Conservation (phyloP, 2,329 filamentous ascomycete species). For the Lasiodiplodia theobromae region DNA sequence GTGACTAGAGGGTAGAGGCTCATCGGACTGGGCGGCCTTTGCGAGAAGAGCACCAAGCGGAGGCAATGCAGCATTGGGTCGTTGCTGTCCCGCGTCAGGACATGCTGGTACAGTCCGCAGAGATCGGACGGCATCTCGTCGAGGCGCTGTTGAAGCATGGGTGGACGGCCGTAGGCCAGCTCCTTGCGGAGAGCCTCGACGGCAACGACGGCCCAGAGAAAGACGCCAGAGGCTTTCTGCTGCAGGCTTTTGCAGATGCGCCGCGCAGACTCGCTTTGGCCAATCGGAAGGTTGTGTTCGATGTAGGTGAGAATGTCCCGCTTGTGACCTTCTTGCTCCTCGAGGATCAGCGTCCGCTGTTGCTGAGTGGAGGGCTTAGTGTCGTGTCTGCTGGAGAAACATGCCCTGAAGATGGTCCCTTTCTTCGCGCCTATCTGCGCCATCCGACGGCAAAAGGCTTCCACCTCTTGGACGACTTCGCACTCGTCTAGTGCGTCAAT, state of each 20-base stretch:
- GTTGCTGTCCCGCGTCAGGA: constrained; percentile 56
- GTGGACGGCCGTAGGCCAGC: constrained; percentile 40
- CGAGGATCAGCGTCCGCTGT: constrained; percentile 43
- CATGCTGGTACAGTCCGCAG: constrained; percentile 58
- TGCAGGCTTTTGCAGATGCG: constrained; percentile 43
- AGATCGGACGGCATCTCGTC: constrained; percentile 52
- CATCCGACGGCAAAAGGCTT: constrained; percentile 52
- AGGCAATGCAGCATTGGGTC: constrained; percentile 13
- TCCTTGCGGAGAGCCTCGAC: constrained; percentile 56
- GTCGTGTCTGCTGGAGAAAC: constrained; percentile 59
- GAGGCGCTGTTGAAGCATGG: constrained; percentile 44
- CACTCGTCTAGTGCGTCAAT: constrained; percentile 61
- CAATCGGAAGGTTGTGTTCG: constrained; percentile 35
- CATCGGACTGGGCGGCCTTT: background rate
- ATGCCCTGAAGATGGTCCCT: constrained; percentile 41
- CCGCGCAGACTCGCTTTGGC: constrained; percentile 33
- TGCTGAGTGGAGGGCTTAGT: constrained; percentile 49
- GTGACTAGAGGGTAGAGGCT: background rate
- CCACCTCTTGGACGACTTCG: constrained; percentile 53
- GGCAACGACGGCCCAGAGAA: constrained; percentile 57
- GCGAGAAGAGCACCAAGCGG: background rate
- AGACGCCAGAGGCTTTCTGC: constrained; percentile 51
- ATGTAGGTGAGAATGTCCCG: constrained; percentile 46
- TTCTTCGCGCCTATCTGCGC: constrained; percentile 38
- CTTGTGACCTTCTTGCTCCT: constrained; percentile 45